Evolutionary conservation across 495 filamentous ascomycete species (phyloP), one percentile per base, ranked within the genome.

Genomic region (Hypoxylon rickii): DNA sequence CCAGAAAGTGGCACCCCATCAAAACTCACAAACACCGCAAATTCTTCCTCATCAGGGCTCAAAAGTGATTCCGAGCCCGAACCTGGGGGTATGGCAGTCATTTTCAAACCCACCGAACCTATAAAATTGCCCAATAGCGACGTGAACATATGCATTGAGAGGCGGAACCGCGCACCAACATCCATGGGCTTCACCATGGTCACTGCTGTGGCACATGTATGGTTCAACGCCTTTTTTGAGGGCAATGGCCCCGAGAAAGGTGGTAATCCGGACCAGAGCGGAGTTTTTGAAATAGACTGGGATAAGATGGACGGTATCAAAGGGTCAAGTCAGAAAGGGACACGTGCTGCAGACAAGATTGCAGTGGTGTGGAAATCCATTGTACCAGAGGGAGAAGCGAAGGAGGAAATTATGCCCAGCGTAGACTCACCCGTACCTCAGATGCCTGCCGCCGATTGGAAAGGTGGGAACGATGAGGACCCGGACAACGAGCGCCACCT

Each of bases 191-290:
- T 89, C 58, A 89, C 89, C 3, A 88, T 97, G 85, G 91, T 96
- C 7, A 97, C 92, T 3, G 85, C 91, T 0, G 86, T 97, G 29
- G 90, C 92, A 1, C 92, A 97, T 52, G 88, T 96, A 22, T 98
- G 94, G 94, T 96, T 96, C 74, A 98, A 98, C 64, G 73, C 86
- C 2, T 97, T 86, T 73, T 97, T 97, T 56, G 94, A 97, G 73
- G 92, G 91, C 10, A 81, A 85, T 55, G 84, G 84, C 0, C 78
- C 88, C 12, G 83, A 91, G 58, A 73, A 81, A 13, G 69, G 67
- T 31, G 76, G 77, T 16, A 64, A 56, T n/a, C 67, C 78, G 0
- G 75, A 81, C 45, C 67, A 75, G 4, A 77, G 67, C 41, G 82
- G 81, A 4, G 76, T 82, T 7, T 83, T 84, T 39, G 76, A 80